phyloP scores from a whole-genome alignment of 495 filamentous ascomycete genomes.

The Aspergillus conjunctus region DNA sequence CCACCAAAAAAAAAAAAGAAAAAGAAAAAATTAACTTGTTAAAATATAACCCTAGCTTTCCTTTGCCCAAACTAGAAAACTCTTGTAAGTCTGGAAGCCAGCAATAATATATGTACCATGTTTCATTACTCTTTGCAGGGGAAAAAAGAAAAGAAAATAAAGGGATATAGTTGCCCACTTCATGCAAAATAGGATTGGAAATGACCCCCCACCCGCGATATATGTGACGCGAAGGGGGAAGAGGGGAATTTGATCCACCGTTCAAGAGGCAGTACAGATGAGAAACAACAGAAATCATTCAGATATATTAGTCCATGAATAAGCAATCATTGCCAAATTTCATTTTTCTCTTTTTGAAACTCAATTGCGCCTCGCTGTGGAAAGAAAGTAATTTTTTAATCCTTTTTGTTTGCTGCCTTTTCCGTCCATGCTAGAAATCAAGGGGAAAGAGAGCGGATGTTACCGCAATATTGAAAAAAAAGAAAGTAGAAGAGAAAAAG shows the following conservation, averaged over 20 bases:
- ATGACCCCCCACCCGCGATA: not conserved
- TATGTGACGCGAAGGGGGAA: not conserved
- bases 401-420: constrained; percentile 25
- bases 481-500: constrained; percentile 12
- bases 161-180: constrained; percentile 1
- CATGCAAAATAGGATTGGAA: not conserved
- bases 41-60: not conserved
- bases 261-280: constrained; percentile 2
- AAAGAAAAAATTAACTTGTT: too few relatives aligned
- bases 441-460: constrained; percentile 25
- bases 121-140: too few relatives aligned
- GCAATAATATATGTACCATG: not conserved
- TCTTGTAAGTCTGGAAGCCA: constrained; percentile 2
- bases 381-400: constrained; percentile 22
- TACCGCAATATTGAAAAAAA: constrained; percentile 27
- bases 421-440: constrained; percentile 26
- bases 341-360: constrained; percentile 17
- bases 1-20: not conserved
- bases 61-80: constrained; percentile 11
- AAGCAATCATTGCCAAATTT: constrained; percentile 23
- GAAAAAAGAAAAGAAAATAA: constrained; percentile 9
- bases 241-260: not conserved
- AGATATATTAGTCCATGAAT: constrained; percentile 1
- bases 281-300: constrained; percentile 1
- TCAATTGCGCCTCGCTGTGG: constrained; percentile 17